A percentile compares a stretch with the other conserved stretches of the same genome.
phyloP scores from a whole-genome alignment of 768 basidiomycete species.

The Suillus alpinus region DNA sequence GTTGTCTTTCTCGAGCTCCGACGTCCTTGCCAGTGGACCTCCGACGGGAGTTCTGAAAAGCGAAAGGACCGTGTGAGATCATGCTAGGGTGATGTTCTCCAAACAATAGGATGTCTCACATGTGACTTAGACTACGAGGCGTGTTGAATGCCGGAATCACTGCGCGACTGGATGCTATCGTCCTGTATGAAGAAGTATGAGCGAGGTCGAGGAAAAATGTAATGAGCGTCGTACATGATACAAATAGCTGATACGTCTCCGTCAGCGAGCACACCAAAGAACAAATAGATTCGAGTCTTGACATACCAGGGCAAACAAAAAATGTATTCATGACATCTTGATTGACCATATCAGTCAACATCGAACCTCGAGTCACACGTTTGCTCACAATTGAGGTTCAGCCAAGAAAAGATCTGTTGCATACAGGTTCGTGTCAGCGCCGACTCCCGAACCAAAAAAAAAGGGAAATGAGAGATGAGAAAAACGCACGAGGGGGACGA shows the following conservation, averaged over 20 bases:
- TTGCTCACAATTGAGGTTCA: neutral
- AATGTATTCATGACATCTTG: neutral
- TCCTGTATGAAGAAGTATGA: neutral
- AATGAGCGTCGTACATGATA: neutral
- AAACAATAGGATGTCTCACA: neutral
- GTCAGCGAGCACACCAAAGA: neutral
- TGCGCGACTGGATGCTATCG: neutral
- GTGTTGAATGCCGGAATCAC: neutral
- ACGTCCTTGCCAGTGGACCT: neutral
- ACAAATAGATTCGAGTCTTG: neutral
- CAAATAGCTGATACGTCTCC: neutral
- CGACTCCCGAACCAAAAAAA: neutral
- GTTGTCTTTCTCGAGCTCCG: neutral
- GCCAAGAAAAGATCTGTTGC: neutral
- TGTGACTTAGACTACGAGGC: neutral
- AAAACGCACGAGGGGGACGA: conserved; percentile 8
- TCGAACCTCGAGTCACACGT: neutral
- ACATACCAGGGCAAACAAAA: neutral
- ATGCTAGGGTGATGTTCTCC: neutral
- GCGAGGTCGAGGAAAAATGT: too few species aligned
- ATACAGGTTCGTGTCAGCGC: too few species aligned
- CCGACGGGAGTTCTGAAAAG: neutral
- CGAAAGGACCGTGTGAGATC: neutral
- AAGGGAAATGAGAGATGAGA: too few species aligned
- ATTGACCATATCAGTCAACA: neutral